A percentile compares a stretch with the other conserved stretches of the same genome.
These are phyloP conservation scores for Durio zibethinus DNA, from an alignment of 345 rosid species.

Conservation along the genomic window DNA sequence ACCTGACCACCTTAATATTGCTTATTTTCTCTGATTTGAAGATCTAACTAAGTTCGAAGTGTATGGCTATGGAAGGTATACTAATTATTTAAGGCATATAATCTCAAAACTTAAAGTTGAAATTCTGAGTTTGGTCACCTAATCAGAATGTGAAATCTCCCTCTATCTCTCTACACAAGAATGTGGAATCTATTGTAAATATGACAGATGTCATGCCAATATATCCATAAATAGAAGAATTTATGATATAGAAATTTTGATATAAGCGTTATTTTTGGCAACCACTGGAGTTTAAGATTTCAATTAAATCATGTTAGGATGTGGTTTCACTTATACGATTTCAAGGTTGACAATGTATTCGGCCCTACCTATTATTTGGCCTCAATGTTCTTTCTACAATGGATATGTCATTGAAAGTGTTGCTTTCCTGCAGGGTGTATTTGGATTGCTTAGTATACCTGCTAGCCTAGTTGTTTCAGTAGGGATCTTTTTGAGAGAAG, in stretches of 20 bases:
- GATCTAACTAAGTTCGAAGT: not conserved
- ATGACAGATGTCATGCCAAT: not conserved
- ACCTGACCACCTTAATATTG: not conserved
- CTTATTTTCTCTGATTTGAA: not conserved
- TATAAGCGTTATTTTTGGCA: not conserved
- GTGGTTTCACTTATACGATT: not conserved
- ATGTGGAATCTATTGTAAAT: not conserved
- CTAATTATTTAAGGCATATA: not conserved
- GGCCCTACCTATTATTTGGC: not conserved
- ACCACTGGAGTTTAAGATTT: not conserved
- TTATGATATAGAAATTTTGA: not conserved
- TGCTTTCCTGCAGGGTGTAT: constrained; percentile 52
- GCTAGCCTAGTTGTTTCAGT: constrained; percentile 46
- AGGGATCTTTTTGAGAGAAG: constrained; percentile 50
- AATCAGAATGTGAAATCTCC: not conserved
- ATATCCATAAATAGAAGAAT: not conserved
- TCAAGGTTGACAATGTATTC: not conserved
- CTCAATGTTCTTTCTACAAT: not conserved
- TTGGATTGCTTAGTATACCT: constrained; percentile 56
- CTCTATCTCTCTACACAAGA: not conserved
- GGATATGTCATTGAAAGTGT: not conserved
- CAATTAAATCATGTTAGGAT: not conserved
- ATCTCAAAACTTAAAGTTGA: not conserved
- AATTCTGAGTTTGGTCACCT: not conserved
- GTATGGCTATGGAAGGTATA: not conserved